Conservation (phyloP, 305 asterid species). For the Fraxinus velutina region DNA sequence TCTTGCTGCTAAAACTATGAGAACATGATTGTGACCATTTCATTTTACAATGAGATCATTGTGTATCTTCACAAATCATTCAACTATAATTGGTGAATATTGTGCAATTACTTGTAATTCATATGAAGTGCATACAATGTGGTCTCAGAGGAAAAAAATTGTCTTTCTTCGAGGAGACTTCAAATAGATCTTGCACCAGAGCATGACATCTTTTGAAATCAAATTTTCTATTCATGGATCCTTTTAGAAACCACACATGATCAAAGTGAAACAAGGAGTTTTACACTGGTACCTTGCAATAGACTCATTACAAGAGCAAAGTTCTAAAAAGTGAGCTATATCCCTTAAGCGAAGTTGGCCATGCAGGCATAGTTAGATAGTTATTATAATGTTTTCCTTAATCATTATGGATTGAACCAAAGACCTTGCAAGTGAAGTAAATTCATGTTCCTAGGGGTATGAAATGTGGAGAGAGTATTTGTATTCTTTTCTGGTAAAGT, state of each 20-base stretch:
- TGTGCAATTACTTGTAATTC: not conserved
- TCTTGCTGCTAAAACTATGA: not conserved
- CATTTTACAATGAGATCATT: not conserved
- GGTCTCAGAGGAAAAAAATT: not conserved
- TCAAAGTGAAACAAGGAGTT: not conserved
- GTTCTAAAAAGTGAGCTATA: not conserved
- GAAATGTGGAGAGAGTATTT: no score
- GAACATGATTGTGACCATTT: not conserved
- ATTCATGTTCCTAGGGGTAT: no score
- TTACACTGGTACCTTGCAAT: not conserved
- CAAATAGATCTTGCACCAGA: not conserved
- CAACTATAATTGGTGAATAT: not conserved
- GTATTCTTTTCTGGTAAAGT: no score
- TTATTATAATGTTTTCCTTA: no score
- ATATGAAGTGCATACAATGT: not conserved
- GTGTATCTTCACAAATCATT: not conserved
- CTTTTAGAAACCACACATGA: not conserved
- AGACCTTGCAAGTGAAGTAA: no score
- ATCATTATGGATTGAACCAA: no score
- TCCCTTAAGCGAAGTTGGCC: not conserved
- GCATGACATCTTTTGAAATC: not conserved
- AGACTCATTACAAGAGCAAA: not conserved
- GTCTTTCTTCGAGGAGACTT: not conserved
- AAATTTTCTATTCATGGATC: not conserved
- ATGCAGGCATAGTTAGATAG: no score